Percentiles rank a stretch among this genome's conserved stretches.
Conservation (phyloP, 495 filamentous ascomycete genomes). For the Penicillium lividum region DNA sequence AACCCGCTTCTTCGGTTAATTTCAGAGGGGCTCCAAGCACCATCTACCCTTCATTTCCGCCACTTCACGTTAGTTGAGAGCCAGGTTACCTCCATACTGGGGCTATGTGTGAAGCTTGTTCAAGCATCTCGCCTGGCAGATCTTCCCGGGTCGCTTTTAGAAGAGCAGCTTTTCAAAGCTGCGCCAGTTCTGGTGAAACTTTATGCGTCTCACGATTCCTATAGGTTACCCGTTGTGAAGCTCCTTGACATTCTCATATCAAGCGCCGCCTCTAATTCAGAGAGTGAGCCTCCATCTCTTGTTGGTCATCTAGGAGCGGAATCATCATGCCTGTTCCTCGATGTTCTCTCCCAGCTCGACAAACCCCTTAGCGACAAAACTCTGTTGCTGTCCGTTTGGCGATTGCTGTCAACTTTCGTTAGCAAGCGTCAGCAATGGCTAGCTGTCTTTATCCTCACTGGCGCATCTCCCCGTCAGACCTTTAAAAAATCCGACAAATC, state of each 20-base stretch:
- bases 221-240: slow-evolving; percentile 61
- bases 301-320: slow-evolving; percentile 83
- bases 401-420: slow-evolving; percentile 81
- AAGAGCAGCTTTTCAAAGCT: slow-evolving; percentile 76
- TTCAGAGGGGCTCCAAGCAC: slow-evolving; percentile 63
- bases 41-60: slow-evolving; percentile 61
- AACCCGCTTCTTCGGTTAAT: slow-evolving; percentile 76
- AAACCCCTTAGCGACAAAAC: slow-evolving; percentile 64
- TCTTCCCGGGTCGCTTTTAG: slow-evolving; percentile 61
- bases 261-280: slow-evolving; percentile 57
- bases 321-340: slow-evolving; percentile 78
- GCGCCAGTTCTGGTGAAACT: slow-evolving; percentile 73
- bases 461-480: slow-evolving; percentile 74
- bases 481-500: slow-evolving; percentile 55
- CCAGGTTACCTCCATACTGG: slow-evolving; percentile 64
- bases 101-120: slow-evolving; percentile 67
- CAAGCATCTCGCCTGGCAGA: slow-evolving; percentile 66
- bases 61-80: slow-evolving; percentile 56
- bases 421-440: slow-evolving; percentile 94
- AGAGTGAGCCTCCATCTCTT: slow-evolving; percentile 79
- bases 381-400: slow-evolving; percentile 73
- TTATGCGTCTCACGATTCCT: slow-evolving; percentile 69
- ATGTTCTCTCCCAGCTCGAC: slow-evolving; percentile 75
- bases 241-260: slow-evolving; percentile 76
- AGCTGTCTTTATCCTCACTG: slow-evolving; percentile 87